Evolutionary conservation across 345 rosid species (phyloP).

Genomic region (Microthlaspi erraticum): DNA sequence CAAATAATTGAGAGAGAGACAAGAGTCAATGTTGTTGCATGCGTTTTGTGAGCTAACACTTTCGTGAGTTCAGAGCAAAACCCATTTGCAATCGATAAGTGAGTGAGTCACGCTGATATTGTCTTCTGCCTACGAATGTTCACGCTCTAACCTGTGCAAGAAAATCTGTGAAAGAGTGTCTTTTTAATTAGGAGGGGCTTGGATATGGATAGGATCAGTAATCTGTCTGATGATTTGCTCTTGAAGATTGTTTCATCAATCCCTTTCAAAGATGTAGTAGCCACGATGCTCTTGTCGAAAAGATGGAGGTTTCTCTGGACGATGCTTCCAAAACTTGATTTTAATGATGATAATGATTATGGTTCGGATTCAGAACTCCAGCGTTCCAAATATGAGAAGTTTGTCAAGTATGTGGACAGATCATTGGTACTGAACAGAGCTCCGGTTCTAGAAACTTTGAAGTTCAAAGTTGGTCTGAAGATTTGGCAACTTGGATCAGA

Average conservation of each 20-base stretch:
- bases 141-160: too few relatives aligned
- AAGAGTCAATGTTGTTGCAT: too few relatives aligned
- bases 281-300: slow-evolving; percentile 6
- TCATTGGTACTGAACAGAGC: not conserved
- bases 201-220: slow-evolving; percentile 5
- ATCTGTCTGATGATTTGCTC: slow-evolving; percentile 6
- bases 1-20: too few relatives aligned
- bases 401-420: not conserved
- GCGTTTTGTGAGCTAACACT: too few relatives aligned
- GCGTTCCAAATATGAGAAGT: not conserved
- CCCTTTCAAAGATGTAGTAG: not conserved
- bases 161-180: too few relatives aligned
- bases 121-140: too few relatives aligned
- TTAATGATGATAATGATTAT: not conserved
- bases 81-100: too few relatives aligned
- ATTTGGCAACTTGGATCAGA: slow-evolving; percentile 17
- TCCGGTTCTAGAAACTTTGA: not conserved
- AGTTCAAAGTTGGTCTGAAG: not conserved
- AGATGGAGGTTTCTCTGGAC: slow-evolving; percentile 6
- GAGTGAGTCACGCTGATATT: too few relatives aligned
- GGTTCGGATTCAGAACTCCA: not conserved
- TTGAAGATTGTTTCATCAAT: slow-evolving; percentile 1
- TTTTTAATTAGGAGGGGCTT: not conserved
- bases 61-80: too few relatives aligned
- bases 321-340: slow-evolving; percentile 9